Evolutionary conservation across 208 protist genomes (phyloP), one percentile per base, ranked within the genome.

Genomic region (Wallacemonas sp.): DNA sequence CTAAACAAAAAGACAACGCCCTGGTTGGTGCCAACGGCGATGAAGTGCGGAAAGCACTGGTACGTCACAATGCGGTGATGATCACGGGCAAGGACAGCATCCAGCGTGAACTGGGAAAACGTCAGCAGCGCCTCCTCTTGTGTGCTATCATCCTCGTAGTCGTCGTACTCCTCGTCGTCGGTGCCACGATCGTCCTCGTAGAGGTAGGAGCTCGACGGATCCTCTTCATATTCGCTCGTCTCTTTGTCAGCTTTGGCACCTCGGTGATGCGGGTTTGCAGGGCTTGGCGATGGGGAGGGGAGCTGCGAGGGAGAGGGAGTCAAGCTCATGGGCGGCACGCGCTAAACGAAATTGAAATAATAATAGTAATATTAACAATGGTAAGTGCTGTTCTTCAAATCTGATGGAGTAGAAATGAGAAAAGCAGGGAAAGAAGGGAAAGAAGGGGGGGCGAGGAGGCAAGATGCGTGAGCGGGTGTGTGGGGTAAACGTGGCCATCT

Each of bases 11-110:
- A 72, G 2, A 93, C 79, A 2, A 72, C 68, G 41, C 87, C 87
- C 53, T 89, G 79, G 61, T 90, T 93, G 11, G 87, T 93, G 68
- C 84, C 88, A 27, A 94, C 26, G 17, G 82, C 47, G 44, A 90
- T 55, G 38, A 80, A 77, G 0, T 78, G 66, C 1, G 47, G 46
- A 34, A 86, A 83, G 12, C 75, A 74, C 8, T 64, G 70, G 0
- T 82, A 60, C 2, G 72, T 65, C 74, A 89, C 88, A 17, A 94
- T 70, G 45, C 78, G 84, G 28, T 94, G 88, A n/a, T 70, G 80
- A 56, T 65, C 59, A 12, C 72, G 73, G 8, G 53, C 62, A 46
- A 33, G 74, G 26, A 21, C 72, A 22, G 65, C 60, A 21, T 62
- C 53, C 1, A 68, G 46, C 14, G 75, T 70, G 44, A 79, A 86